These are phyloP conservation scores for Anacardium occidentale DNA, from an alignment of 345 rosid genomes.

Conservation along the genomic window DNA sequence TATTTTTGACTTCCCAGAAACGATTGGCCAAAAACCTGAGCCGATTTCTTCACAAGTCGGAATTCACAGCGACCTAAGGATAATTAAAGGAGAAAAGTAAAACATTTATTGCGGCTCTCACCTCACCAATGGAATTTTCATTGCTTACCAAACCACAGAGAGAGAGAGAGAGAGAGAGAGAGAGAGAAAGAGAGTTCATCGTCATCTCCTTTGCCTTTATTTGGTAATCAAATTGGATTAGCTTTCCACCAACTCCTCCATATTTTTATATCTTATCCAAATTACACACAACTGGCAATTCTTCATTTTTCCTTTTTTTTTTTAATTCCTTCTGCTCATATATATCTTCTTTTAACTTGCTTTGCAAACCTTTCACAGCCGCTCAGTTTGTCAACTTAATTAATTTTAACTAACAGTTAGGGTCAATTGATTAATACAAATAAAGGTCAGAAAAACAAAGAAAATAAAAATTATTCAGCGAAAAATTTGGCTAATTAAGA, in stretches of 20 bases:
- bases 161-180: no score
- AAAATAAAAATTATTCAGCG: no score
- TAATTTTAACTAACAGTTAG: no score
- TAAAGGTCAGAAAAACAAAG: no score
- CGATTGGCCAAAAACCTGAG: neutral
- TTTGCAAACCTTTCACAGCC: neutral
- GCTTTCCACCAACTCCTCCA: constrained; percentile 21
- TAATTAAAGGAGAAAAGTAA: neutral
- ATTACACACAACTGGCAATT: neutral
- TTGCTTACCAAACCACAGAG: constrained; percentile 11
- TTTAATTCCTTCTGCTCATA: neutral
- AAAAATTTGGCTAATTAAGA: no score
- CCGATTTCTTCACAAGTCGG: constrained; percentile 17
- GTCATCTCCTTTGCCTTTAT: neutral
- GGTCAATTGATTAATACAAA: no score
- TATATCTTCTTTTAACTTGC: constrained; percentile 5
- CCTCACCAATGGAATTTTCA: neutral
- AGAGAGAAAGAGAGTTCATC: no score
- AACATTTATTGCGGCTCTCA: neutral
- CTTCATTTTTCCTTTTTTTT: neutral
- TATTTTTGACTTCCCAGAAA: neutral
- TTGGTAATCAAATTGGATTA: constrained; percentile 6
- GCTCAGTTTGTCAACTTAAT: neutral
- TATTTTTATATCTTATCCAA: constrained; percentile 15
- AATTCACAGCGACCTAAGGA: neutral